These are phyloP conservation scores for Globisporangium megalacanthum DNA, from an alignment of 352 stramenopile species.

Conservation along the genomic window DNA sequence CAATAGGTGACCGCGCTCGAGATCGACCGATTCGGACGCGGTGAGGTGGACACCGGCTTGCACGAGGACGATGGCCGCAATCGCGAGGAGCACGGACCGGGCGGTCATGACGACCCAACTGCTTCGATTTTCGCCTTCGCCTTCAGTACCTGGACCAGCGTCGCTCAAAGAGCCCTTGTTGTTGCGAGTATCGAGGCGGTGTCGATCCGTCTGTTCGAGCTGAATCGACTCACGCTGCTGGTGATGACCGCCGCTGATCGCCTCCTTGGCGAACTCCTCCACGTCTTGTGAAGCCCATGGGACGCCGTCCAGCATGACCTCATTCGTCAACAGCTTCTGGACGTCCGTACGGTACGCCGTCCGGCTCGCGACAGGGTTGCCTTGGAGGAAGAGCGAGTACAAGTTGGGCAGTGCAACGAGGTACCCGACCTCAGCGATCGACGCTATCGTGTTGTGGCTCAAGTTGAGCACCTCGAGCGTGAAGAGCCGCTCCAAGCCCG, in stretches of 20 bases:
- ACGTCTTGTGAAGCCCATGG: conserved; percentile 7
- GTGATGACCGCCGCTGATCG: no score
- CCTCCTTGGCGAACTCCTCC: conserved; percentile 10
- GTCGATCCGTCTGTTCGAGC: not conserved
- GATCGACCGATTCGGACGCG: not conserved
- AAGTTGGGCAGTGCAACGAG: conserved; percentile 14
- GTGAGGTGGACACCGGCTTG: conserved; percentile 4
- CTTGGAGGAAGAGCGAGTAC: conserved; percentile 11
- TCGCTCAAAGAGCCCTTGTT: not conserved
- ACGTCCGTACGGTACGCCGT: conserved; percentile 13
- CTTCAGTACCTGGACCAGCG: not conserved
- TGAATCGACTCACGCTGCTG: not conserved
- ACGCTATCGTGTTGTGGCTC: conserved; percentile 15
- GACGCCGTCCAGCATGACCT: conserved; percentile 15
- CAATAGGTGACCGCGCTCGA: conserved; percentile 8
- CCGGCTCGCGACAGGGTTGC: conserved; percentile 13
- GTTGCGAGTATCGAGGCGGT: not conserved
- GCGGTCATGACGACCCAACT: not conserved
- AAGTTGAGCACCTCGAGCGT: conserved; percentile 16
- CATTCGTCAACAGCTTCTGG: conserved; percentile 12
- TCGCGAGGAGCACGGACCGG: conserved; percentile 10
- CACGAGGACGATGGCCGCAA: conserved; percentile 7
- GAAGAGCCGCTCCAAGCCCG: conserved; percentile 15
- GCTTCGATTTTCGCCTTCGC: not conserved
- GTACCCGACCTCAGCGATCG: conserved; percentile 12